Percentiles rank a stretch among this genome's conserved stretches.
Evolutionary conservation across 768 basidiomycete genomes (phyloP).

Genomic region (Dioszegia hungarica): DNA sequence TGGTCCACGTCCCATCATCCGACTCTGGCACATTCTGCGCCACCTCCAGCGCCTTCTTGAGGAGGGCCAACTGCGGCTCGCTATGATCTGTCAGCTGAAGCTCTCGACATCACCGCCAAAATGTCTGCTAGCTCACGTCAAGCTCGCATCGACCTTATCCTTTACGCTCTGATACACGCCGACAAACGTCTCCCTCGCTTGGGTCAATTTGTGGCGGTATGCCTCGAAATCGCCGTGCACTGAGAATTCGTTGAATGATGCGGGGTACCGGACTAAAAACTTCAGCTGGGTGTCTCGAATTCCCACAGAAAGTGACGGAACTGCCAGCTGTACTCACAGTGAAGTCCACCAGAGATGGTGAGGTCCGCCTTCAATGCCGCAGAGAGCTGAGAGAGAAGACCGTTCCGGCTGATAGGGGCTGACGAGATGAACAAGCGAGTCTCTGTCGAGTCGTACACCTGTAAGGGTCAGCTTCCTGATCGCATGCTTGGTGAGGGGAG

Average conservation of each 20-base stretch:
- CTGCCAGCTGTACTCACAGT: conserved; percentile 54
- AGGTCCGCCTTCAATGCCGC: conserved; percentile 90
- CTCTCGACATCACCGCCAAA: neutral
- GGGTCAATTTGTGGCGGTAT: conserved; percentile 71
- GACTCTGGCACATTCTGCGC: conserved; percentile 72
- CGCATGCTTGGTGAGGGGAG: too few relatives aligned
- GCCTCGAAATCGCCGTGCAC: conserved; percentile 84
- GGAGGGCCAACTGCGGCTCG: conserved; percentile 75
- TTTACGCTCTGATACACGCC: conserved; percentile 95
- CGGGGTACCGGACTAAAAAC: conserved; percentile 77
- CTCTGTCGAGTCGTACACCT: conserved; percentile 76
- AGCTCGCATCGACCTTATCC: conserved; percentile 78
- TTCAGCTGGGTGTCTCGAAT: too few relatives aligned
- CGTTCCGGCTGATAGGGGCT: conserved; percentile 86
- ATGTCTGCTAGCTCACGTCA: conserved; percentile 57
- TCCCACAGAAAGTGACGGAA: too few relatives aligned
- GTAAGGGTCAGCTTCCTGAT: conserved; percentile 2
- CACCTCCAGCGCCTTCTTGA: conserved; percentile 84
- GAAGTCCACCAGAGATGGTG: conserved; percentile 86
- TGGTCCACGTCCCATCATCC: conserved; percentile 96
- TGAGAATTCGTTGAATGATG: conserved; percentile 93
- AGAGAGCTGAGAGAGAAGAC: conserved; percentile 82
- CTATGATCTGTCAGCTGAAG: conserved; percentile 28
- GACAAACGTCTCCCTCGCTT: conserved; percentile 76
- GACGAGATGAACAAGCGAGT: conserved; percentile 91